A percentile compares a stretch with the other conserved stretches of the same genome.
phyloP scores from a whole-genome alignment of 148 eudicot species.

The Nepenthes mirabilis region DNA sequence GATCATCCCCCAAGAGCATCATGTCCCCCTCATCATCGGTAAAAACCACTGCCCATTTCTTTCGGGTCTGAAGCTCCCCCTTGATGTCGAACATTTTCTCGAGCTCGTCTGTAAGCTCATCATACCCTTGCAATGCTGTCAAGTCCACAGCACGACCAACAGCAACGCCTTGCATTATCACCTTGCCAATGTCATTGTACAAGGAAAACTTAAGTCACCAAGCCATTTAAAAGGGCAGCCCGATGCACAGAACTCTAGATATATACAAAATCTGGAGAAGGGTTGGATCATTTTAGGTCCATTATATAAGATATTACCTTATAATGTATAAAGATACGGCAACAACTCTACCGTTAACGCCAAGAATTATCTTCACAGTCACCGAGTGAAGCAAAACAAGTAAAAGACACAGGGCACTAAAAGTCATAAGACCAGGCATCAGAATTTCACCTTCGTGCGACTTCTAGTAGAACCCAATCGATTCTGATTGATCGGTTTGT shows the following conservation, averaged over 20 bases:
- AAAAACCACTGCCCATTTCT: conserved; percentile 68
- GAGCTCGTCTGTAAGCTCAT: conserved; percentile 49
- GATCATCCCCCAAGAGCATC: conserved; percentile 97
- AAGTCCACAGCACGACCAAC: conserved; percentile 97
- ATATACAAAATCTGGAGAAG: too few relatives aligned
- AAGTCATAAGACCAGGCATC: not conserved
- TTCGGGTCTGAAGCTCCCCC: conserved; percentile 51
- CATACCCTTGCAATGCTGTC: conserved; percentile 41
- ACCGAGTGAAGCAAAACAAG: too few relatives aligned
- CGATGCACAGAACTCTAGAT: too few relatives aligned
- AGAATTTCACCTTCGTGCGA: conserved; percentile 53
- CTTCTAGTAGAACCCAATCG: conserved; percentile 38
- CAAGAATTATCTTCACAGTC: too few relatives aligned
- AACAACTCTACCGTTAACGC: too few relatives aligned
- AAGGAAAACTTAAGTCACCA: not conserved
- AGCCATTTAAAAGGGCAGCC: too few relatives aligned
- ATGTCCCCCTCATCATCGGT: conserved; percentile 88
- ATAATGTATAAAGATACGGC: too few relatives aligned
- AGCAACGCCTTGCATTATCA: conserved; percentile 92
- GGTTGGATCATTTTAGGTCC: too few relatives aligned
- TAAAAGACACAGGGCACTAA: not conserved
- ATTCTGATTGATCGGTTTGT: conserved; percentile 7
- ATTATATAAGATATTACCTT: too few relatives aligned
- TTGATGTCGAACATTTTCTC: conserved; percentile 72
- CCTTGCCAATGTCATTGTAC: conserved; percentile 19